Base-by-base conservation (phyloP, 352 stramenopile genomes). In the Phytophthora brassicae region DNA sequence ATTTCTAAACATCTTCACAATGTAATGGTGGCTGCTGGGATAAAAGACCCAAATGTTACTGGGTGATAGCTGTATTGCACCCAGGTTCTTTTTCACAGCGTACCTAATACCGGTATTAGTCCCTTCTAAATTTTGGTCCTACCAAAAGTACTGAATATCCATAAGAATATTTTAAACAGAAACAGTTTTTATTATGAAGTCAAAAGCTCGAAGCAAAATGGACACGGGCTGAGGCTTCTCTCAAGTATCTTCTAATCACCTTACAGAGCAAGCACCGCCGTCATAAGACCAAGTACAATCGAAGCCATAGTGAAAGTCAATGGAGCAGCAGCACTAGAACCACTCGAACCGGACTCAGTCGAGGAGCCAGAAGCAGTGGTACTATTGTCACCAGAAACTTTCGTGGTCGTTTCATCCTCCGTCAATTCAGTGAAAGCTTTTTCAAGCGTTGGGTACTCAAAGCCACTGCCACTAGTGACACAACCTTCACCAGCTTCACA, bases 391-490 rank as follows among this genome's bases (percentile, higher is more conserved):
- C 48, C 28, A 20, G 36, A 16, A 5, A 75, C 2, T 4, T 35
- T 55, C 3, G 75, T 79, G 11, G 60, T 81, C 2, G 74, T 86
- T 51, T 86, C 60, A n/a, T 58, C 42, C 5, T 75, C 71, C 14
- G 78, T 74, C 16, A 84, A 59, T 6, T 48, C 44, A 4, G 77
- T 84, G 49, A 43, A 62, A 4, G 83, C 79, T 70, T 92, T 92
- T 22, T 60, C 52, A 4, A 92, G 73, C n/a, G 39, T 73, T 4
- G 83, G 83, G 67, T 89, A 90, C 56, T 53, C 71, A 58, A 83
- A 90, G n/a, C 33, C 70, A 13, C 68, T 58, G 61, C 78, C 79
- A 11, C 65, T 61, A 33, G 75, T 84, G 26, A 60, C 64, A 50
- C 66, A 83, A 7, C 60, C 39, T 39, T 82, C 75, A 17, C 35